Evolutionary conservation across 2,329 filamentous ascomycete genomes (phyloP), one percentile per base, ranked within the genome.

Genomic region (Shiraia sp.): DNA sequence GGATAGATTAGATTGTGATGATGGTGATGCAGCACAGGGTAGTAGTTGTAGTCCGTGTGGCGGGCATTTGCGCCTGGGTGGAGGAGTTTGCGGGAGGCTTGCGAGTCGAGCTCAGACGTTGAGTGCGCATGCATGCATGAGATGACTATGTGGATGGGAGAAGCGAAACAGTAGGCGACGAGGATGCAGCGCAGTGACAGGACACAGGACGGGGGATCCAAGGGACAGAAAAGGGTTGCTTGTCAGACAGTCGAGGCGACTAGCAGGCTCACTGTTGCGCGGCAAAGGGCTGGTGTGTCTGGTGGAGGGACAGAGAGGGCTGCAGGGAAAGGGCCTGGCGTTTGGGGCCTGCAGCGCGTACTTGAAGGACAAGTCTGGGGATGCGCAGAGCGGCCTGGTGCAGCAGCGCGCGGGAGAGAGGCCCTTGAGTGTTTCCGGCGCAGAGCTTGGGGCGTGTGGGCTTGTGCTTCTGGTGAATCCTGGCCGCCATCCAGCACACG

Each of bases 81-180:
- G 36, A 55, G 52, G 45, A 58, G 60, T 59, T 55, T 56, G 57
- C 59, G 50, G 56, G 54, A 39, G 59, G 51, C 40, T 55, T 59
- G 50, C n/a, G n/a, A n/a, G 53, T 56, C 57, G 57, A 63, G 46
- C 53, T 67, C 60, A 63, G 52, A 49, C 44, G 43, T 55, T 57
- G 51, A 47, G 60, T 50, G 55, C 55, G 66, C 63, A 66, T 69
- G 63, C 66, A 69, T 69, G 66, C 66, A 70, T 66, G 55, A 61
- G 56, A 48, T 45, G 60, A 49, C 53, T 35, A 42, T 58, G 49
- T 50, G 58, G 57, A 61, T 60, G n/a, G 59, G 56, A 62, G 60
- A 67, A 62, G 63, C 63, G 59, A 66, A 60, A 58, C 55, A 51
- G 51, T 47, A 50, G n/a, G 50, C 50, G 43, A 49, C 45, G 45